phyloP scores from a whole-genome alignment of 306 rosid genomes.

The Crotalaria pallida region DNA sequence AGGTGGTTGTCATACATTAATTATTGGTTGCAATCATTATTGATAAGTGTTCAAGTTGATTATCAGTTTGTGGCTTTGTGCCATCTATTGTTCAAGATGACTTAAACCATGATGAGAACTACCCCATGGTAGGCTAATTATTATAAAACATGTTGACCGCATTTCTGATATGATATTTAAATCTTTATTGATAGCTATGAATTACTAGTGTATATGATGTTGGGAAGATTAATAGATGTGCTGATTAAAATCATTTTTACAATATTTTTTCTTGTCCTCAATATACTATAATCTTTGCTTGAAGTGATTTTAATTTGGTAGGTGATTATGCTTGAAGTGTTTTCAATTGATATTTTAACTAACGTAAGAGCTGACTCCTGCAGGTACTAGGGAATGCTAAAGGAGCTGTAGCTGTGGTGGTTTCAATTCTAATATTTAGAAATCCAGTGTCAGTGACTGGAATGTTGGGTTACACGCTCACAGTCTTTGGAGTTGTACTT shows the following conservation, averaged over 20 bases:
- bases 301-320: not conserved
- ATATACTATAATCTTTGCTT: not conserved
- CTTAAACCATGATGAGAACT: not conserved
- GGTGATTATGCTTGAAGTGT: not conserved
- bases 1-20: slow-evolving; percentile 23
- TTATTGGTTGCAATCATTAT: not conserved
- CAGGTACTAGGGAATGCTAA: slow-evolving; percentile 99
- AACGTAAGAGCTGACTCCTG: slow-evolving; percentile 20
- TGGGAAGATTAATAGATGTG: not conserved
- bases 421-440: slow-evolving; percentile 85
- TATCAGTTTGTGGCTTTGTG: not conserved
- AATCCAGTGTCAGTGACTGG: slow-evolving; percentile 99
- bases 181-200: not conserved
- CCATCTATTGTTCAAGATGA: not conserved
- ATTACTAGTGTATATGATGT: not conserved
- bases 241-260: not conserved
- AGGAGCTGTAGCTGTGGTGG: slow-evolving; percentile 98
- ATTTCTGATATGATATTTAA: not conserved
- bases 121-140: not conserved
- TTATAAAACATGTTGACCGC: not conserved
- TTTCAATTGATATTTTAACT: slow-evolving; percentile 1
- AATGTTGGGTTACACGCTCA: slow-evolving; percentile 88
- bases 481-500: slow-evolving; percentile 87
- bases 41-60: not conserved
- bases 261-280: not conserved